These are phyloP conservation scores for Tricholoma saponaceum DNA, from an alignment of 768 basidiomycete species.

Conservation along the genomic window DNA sequence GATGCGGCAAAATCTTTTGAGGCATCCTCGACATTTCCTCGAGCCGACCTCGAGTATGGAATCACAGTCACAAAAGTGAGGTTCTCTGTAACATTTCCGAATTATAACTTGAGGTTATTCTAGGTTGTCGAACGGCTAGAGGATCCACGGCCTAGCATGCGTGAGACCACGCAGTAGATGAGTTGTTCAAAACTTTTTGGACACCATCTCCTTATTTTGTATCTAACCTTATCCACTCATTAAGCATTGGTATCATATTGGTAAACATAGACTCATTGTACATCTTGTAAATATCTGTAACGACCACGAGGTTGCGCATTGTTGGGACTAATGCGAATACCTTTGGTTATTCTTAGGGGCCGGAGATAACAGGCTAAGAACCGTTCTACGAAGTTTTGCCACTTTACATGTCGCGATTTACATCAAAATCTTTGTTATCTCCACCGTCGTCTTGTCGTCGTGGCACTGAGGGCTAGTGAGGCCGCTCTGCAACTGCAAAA, in stretches of 20 bases:
- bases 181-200: neutral
- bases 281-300: neutral
- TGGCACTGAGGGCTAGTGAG: too few relatives aligned
- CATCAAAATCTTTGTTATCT: too few relatives aligned
- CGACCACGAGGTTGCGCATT: neutral
- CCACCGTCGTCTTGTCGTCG: too few relatives aligned
- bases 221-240: neutral
- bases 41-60: constrained; percentile 5
- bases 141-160: constrained; percentile 1
- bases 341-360: neutral
- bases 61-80: constrained; percentile 9
- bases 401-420: neutral
- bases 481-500: too few relatives aligned
- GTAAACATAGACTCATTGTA: neutral
- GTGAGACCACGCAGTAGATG: constrained; percentile 1
- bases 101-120: neutral
- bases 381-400: neutral
- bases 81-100: too few relatives aligned
- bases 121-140: constrained; percentile 6
- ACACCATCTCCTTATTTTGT: neutral
- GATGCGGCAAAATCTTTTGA: constrained; percentile 2
- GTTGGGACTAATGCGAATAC: neutral
- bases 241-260: neutral
- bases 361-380: too few relatives aligned
- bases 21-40: constrained; percentile 1